These are phyloP conservation scores for Acacia concinna DNA, from an alignment of 331 rosid species.

Conservation along the genomic window DNA sequence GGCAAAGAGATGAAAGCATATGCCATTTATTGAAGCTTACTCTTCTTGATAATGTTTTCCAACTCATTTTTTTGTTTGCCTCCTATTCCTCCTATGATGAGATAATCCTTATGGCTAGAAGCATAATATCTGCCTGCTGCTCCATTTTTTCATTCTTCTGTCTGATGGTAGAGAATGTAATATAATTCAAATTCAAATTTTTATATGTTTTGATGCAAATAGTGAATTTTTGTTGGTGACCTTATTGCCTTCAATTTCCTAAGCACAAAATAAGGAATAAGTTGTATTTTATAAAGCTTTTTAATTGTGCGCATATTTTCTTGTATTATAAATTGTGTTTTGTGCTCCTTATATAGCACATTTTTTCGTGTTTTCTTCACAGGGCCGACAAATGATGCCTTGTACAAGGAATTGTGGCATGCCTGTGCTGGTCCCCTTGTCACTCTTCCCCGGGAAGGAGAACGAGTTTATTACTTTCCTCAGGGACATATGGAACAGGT, in stretches of 20 bases:
- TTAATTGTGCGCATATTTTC: not conserved
- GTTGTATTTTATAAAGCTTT: not conserved
- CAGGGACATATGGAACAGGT: constrained; percentile 99
- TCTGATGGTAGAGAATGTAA: not conserved
- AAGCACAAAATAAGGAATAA: not conserved
- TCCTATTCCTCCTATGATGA: not conserved
- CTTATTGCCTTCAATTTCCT: not conserved
- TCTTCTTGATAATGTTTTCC: not conserved
- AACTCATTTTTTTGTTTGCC: not conserved
- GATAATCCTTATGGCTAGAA: not conserved
- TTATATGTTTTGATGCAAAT: not conserved
- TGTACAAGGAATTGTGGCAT: constrained; percentile 96
- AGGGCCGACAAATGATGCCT: constrained; percentile 68
- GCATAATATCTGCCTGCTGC: not conserved
- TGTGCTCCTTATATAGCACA: not conserved
- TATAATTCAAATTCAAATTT: not conserved
- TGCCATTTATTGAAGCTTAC: not conserved
- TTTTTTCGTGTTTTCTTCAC: constrained; percentile 15
- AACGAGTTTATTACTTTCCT: constrained; percentile 91
- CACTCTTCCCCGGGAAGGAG: constrained; percentile 85
- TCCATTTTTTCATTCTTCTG: not conserved
- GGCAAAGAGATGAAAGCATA: not conserved
- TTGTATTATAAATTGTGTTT: not conserved
- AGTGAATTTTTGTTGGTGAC: not conserved
- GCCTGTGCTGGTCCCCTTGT: constrained; percentile 99